Evolutionary conservation across 192 early-diverging fungal species (phyloP), one percentile per base, ranked within the genome.

Genomic region (Backusella luteola): DNA sequence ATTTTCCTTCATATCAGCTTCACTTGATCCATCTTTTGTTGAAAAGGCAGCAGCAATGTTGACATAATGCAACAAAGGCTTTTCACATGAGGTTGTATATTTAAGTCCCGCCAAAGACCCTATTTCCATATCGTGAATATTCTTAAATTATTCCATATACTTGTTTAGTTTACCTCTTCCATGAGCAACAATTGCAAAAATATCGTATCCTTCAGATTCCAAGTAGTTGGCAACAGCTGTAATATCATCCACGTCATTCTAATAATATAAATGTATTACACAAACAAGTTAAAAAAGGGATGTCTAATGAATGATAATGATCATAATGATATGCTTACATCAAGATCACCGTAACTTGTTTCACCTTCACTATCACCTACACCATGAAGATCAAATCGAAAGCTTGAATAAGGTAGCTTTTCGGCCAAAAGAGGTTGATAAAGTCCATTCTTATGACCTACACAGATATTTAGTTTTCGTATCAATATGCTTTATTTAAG

Each of bases 301-400:
- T 0, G 17, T 14, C 9, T 14, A 44, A 7, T 49, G 32, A 49
- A n/a, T 0, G 6, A 49, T 49, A 19, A 49, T 49, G 17, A 49
- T 49, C 3, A 19, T 49, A 49, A 12, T 39, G 38, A 39, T 39
- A 39, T 3, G 38, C 46, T 49, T 49, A 49, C 46, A n/a, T 49
- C 19, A n/a, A 49, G 46, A 49, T 49, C 46, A 49, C 46, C 46
- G 17, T 49, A 49, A 14, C 66, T 34, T 1, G 76, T 23, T 41
- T 73, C 34, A 23, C 83, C 80, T 52, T 76, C 73, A 42, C 80
- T 81, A 15, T 84, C 80, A 11, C 80, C 83, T 71, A 79, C 73
- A 15, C 83, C 83, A n/a, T 81, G 68, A 73, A 84, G 75, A 41
- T 84, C 83, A 41, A 84, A 84, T 21, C 83, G 80, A 74, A 76